Evolutionary conservation across 1,284 basidiomycete genomes (phyloP).

Genomic region (Laetiporus sulphureus): DNA sequence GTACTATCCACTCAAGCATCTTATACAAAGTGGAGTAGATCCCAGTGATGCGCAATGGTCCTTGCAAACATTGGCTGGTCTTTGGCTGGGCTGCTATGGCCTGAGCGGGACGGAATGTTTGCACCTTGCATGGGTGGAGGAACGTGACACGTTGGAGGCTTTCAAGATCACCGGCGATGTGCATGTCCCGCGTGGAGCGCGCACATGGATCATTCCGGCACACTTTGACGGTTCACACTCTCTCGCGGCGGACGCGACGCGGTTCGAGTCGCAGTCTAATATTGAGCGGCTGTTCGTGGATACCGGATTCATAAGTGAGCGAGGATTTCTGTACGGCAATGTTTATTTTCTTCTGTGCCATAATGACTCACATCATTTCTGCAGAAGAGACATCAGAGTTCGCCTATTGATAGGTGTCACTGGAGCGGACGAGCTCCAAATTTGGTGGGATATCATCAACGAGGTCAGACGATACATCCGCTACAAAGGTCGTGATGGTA

Average conservation of each 20-base stretch:
- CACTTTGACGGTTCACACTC: too few relatives aligned
- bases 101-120: conserved; percentile 17
- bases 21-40: conserved; percentile 6
- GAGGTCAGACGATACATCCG: conserved; percentile 5
- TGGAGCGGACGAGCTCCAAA: conserved; percentile 4
- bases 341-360: background rate
- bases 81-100: conserved; percentile 19
- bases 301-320: conserved; percentile 12
- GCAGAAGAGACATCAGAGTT: too few relatives aligned
- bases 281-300: conserved; percentile 6
- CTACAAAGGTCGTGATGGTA: conserved; percentile 4
- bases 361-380: too few relatives aligned
- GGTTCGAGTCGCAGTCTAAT: background rate
- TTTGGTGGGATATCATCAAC: conserved; percentile 9
- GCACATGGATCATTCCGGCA: too few relatives aligned
- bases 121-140: conserved; percentile 10
- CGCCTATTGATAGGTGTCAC: conserved; percentile 1
- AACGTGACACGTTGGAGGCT: conserved; percentile 11
- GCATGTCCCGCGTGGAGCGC: conserved; percentile 22
- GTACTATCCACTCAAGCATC: conserved; percentile 16
- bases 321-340: conserved; percentile 18
- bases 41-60: conserved; percentile 7
- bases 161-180: conserved; percentile 25
- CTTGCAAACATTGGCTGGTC: conserved; percentile 10
- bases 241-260: too few relatives aligned